Conservation (phyloP, 225 moss, liverwort and hornwort genomes). For the Lunularia cruciata region DNA sequence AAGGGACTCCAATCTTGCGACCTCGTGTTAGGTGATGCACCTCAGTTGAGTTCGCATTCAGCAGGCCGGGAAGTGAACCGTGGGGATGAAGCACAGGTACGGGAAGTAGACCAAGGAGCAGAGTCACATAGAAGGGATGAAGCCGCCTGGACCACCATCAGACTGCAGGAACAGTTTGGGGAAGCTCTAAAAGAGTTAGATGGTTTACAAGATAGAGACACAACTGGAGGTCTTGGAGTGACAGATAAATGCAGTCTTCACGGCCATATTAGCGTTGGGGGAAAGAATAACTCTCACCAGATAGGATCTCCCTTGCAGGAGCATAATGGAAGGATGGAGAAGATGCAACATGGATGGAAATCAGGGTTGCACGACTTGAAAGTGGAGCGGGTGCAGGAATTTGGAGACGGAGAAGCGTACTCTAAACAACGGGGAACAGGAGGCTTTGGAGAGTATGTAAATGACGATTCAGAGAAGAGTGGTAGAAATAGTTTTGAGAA, state of each 20-base stretch:
- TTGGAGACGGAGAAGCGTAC: constrained; percentile 37
- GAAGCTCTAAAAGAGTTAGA: constrained; percentile 52
- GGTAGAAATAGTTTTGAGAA: constrained; percentile 32
- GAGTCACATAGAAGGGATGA: constrained; percentile 38
- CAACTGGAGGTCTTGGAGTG: constrained; percentile 1
- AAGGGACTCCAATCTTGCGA: constrained; percentile 2
- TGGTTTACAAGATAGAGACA: constrained; percentile 43
- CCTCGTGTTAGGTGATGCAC: background rate
- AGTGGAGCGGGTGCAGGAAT: constrained; percentile 45
- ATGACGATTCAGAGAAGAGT: constrained; percentile 31
- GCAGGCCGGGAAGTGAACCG: constrained; percentile 20
- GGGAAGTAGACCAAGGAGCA: constrained; percentile 22
- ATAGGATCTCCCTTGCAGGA: constrained; percentile 35
- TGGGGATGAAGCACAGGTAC: background rate
- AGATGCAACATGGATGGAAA: constrained; percentile 64
- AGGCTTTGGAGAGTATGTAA: constrained; percentile 10
- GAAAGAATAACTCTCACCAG: constrained; percentile 12
- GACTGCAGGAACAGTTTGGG: constrained; percentile 52
- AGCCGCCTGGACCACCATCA: constrained; percentile 50
- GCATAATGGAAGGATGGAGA: constrained; percentile 34
- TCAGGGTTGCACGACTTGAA: constrained; percentile 52
- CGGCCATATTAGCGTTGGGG: background rate
- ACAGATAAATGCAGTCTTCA: constrained; percentile 27
- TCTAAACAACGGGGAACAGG: constrained; percentile 24
- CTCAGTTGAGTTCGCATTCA: constrained; percentile 14